Evolutionary conservation across 257 asterid genomes (phyloP).

Genomic region (Solanum raphanifolium): DNA sequence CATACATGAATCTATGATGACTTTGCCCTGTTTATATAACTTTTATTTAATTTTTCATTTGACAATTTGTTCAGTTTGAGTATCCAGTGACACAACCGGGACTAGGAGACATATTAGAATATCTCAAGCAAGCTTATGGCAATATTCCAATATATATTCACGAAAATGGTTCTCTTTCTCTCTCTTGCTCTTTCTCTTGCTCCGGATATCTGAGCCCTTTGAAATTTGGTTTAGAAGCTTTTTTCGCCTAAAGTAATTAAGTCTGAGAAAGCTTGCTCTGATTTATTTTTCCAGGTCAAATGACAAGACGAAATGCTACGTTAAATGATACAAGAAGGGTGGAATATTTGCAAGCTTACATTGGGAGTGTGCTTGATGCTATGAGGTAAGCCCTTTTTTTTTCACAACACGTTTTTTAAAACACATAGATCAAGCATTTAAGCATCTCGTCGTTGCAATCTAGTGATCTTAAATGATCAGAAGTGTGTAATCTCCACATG

Average conservation of each 20-base stretch:
- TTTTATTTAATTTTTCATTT: constrained; percentile 19
- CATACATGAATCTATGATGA: neutral
- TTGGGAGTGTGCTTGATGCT: constrained; percentile 21
- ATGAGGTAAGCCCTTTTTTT: constrained; percentile 4
- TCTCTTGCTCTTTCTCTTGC: neutral
- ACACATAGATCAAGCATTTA: neutral
- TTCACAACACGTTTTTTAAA: neutral
- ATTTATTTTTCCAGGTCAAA: constrained; percentile 2
- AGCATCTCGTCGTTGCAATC: neutral
- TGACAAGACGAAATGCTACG: constrained; percentile 1
- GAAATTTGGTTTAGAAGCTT: neutral
- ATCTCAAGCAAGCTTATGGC: constrained; percentile 32
- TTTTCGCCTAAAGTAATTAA: neutral
- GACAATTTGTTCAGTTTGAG: constrained; percentile 11
- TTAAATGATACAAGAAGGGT: constrained; percentile 14
- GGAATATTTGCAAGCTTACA: constrained; percentile 9
- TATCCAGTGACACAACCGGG: neutral
- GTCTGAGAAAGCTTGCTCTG: neutral
- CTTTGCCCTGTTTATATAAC: neutral
- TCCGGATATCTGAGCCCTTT: neutral
- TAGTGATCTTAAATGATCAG: neutral
- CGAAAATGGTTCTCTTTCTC: constrained; percentile 23
- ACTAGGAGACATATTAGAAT: neutral
- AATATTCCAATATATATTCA: constrained; percentile 45
- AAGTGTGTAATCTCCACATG: neutral